Evolutionary conservation across 1,284 basidiomycete genomes (phyloP).

Genomic region (Tilletia caries): DNA sequence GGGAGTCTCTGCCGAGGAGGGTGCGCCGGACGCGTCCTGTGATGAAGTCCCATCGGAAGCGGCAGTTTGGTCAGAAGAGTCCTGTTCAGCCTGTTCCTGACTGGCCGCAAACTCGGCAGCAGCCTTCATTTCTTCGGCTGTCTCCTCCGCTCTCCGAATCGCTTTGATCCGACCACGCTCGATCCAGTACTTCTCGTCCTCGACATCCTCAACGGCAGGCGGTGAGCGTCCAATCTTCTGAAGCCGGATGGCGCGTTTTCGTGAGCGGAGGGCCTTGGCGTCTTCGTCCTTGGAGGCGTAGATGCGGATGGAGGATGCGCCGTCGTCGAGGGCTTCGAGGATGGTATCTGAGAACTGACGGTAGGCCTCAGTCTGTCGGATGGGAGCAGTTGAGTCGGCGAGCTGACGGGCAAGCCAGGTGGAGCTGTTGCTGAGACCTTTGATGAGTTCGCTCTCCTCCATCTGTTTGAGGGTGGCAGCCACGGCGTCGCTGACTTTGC

Average conservation of each 20-base stretch:
- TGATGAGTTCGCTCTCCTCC: slow-evolving; percentile 90
- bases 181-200: slow-evolving; percentile 19
- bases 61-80: not conserved
- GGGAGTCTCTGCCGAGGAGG: too few species aligned
- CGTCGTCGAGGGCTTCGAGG: slow-evolving; percentile 88
- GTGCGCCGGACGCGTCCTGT: not conserved
- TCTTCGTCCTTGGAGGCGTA: slow-evolving; percentile 63
- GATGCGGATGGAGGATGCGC: slow-evolving; percentile 66
- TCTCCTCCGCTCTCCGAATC: not conserved
- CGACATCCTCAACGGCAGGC: slow-evolving; percentile 40
- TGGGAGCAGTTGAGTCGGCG: slow-evolving; percentile 54
- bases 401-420: slow-evolving; percentile 39
- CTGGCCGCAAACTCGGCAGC: not conserved
- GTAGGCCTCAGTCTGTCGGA: slow-evolving; percentile 92
- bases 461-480: slow-evolving; percentile 80
- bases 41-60: not conserved
- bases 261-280: slow-evolving; percentile 63
- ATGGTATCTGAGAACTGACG: slow-evolving; percentile 84
- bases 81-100: slow-evolving; percentile 2
- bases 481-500: slow-evolving; percentile 90
- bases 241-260: slow-evolving; percentile 46
- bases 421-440: slow-evolving; percentile 62
- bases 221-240: slow-evolving; percentile 46
- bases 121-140: not conserved
- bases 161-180: slow-evolving; percentile 12